phyloP scores from a whole-genome alignment of 768 basidiomycete genomes.

The Russula griseocarnosa region DNA sequence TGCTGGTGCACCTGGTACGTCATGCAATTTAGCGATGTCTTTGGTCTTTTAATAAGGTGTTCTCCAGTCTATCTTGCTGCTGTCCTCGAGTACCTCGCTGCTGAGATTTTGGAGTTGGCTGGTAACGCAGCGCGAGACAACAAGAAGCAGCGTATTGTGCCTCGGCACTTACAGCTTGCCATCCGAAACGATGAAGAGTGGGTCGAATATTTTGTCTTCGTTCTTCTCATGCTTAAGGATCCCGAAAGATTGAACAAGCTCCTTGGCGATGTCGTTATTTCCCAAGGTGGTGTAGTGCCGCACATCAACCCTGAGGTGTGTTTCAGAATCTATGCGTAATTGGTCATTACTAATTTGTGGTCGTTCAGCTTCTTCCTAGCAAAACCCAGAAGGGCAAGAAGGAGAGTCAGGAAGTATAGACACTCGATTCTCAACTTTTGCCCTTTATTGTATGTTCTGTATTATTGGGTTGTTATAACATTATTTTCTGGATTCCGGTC shows the following conservation, averaged over 20 bases:
- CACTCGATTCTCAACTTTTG: background rate
- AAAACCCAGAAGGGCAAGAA: conserved; percentile 55
- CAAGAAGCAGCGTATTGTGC: conserved; percentile 95
- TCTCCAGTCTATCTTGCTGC: conserved; percentile 80
- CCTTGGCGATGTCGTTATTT: conserved; percentile 83
- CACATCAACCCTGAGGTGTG: conserved; percentile 63
- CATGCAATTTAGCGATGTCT: background rate
- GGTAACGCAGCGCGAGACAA: conserved; percentile 88
- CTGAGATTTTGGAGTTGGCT: conserved; percentile 91
- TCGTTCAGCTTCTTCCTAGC: conserved; percentile 39
- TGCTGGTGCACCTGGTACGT: conserved; percentile 76
- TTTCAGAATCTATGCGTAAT: background rate
- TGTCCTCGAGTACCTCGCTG: conserved; percentile 88
- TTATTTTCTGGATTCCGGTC: conserved; percentile 22
- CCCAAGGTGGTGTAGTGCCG: conserved; percentile 91
- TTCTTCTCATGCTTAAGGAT: background rate
- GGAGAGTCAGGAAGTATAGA: conserved; percentile 40
- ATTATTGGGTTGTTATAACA: conserved; percentile 27
- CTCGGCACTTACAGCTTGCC: conserved; percentile 90
- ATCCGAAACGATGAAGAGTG: conserved; percentile 93
- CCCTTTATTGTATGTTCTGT: conserved; percentile 28
- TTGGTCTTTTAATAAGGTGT: background rate
- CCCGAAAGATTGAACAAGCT: conserved; percentile 58
- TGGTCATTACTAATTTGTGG: background rate
- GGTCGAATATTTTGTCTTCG: conserved; percentile 28